Percentiles rank a stretch among this genome's conserved stretches.
Conservation (phyloP, 2,329 filamentous ascomycete species). For the Cordyceps tenuipes region DNA sequence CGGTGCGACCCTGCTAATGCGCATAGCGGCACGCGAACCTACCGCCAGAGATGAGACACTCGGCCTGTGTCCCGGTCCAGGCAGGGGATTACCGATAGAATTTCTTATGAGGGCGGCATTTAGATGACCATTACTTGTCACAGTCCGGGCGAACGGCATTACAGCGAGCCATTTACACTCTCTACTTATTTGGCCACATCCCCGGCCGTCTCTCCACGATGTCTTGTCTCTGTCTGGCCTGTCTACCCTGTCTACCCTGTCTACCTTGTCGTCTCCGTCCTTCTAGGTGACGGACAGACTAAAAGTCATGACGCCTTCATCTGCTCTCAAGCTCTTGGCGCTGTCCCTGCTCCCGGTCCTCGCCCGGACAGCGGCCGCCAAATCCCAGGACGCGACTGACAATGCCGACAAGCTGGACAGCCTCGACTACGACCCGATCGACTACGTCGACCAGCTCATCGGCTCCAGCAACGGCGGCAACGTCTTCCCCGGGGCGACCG, state of each 20-base stretch:
- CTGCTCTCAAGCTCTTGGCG: not conserved
- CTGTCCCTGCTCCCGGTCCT: not conserved
- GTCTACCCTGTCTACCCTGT: not conserved
- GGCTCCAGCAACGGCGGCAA: conserved; percentile 34
- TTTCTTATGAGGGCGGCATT: not conserved
- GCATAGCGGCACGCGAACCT: conserved; percentile 8
- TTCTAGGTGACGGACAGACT: not conserved
- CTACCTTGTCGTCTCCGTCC: not conserved
- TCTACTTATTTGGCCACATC: not conserved
- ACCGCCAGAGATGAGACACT: not conserved
- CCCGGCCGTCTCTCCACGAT: not conserved
- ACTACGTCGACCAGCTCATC: conserved; percentile 31
- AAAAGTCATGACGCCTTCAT: not conserved
- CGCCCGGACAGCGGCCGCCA: not conserved
- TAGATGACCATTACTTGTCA: not conserved
- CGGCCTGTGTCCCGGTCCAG: not conserved
- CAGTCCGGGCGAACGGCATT: not conserved
- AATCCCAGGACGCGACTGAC: not conserved
- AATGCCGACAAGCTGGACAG: no score
- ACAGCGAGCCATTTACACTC: not conserved
- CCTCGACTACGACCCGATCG: conserved; percentile 22
- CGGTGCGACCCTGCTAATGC: conserved; percentile 5
- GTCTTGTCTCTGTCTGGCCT: not conserved
- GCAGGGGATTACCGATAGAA: no score
- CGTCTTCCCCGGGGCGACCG: conserved; percentile 34